Evolutionary conservation across 2,329 filamentous ascomycete genomes (phyloP), one percentile per base, ranked within the genome.

Genomic region (Ceratocystis papillata): DNA sequence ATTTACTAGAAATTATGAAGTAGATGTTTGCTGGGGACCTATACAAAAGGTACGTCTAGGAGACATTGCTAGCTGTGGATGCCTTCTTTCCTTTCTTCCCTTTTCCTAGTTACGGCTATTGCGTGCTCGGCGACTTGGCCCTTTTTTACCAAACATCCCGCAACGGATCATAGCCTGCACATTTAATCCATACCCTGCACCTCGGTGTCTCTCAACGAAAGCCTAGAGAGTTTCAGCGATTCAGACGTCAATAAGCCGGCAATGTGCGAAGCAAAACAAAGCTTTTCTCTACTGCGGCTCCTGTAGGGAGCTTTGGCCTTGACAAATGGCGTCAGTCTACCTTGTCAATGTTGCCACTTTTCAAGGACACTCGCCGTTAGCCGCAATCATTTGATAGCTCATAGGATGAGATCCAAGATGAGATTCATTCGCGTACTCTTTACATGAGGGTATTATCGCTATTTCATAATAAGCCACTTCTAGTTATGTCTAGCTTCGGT

Each of bases 291-390:
- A n/a, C 22, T 20, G 20, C 28, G 2, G 48, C n/a, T n/a, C 22
- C 22, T 25, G n/a, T n/a, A 3, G 48, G 48, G n/a, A 37, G 28
- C 55, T 59, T 59, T 30, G 55, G 30, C 55, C 28, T 33, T 15
- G 61, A 20, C 15, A 17, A 20, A 67, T 67, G 62, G 65, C 65
- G 65, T 67, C 65, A 67, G 44, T 57, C 65, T 62, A 64, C 65
- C 65, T 62, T 63, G 64, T 60, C 25, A 30, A 46, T 53, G 45
- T 22, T 67, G 69, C 66, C 65, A 70, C 69, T 69, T 68, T 66
- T 69, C 69, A 55, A 68, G 67, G 61, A 69, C 64, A 37, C 46
- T 64, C 37, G 17, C 25, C 59, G 44, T 59, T 28, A 17, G 25
- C 10, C 22, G 25, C 65, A 37, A 25, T 25, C 22, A 12, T 53